Evolutionary conservation across 2,329 filamentous ascomycete genomes (phyloP), one percentile per base, ranked within the genome.

Genomic region (Colletotrichum eleusines): DNA sequence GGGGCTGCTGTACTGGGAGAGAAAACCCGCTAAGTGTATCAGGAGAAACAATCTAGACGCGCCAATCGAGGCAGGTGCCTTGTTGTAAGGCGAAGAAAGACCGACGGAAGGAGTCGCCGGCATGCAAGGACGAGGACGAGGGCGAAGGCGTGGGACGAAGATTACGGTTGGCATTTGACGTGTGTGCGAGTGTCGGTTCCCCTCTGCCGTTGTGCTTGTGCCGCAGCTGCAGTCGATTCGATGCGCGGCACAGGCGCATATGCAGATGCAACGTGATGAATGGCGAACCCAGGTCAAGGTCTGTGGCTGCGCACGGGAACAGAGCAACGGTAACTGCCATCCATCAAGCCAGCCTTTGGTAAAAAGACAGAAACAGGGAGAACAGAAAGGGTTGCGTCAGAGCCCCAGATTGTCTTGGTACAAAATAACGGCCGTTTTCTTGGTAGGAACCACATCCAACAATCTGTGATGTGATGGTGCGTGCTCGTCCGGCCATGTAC

Each of bases 401-500:
- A 42, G 18, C 44, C 51, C 35, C 48, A 58, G 20, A 33, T 28
- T 54, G 35, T 28, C 51, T 53, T 53, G 14, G 44, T 46, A 59
- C 51, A 26, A n/a, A 53, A 33, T 54, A 14, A 54, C 46, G 18
- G 20, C 53, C 26, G 14, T 35, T 54, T 42, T 53, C 51, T 38
- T 44, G 46, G 38, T 26, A 40, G 26, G 42, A 40, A 23, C 58
- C 26, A 38, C n/a, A 26, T 50, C 42, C 53, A 28, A 33, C 40
- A 60, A 64, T n/a, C n/a, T n/a, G 23, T 46, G 58, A n/a, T 68
- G 58, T 71, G 67, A 72, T 72, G 53, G 63, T 67, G 59, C 62
- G 58, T 31, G 40, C 14, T 28, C 35, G 28, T 38, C 58, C 40
- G 8, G 35, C 46, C 50, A 66, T 53, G 63, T 63, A 72, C 71